These are phyloP conservation scores for Xylariaceae sp. DNA, from an alignment of 2,329 filamentous ascomycete genomes.

Conservation along the genomic window DNA sequence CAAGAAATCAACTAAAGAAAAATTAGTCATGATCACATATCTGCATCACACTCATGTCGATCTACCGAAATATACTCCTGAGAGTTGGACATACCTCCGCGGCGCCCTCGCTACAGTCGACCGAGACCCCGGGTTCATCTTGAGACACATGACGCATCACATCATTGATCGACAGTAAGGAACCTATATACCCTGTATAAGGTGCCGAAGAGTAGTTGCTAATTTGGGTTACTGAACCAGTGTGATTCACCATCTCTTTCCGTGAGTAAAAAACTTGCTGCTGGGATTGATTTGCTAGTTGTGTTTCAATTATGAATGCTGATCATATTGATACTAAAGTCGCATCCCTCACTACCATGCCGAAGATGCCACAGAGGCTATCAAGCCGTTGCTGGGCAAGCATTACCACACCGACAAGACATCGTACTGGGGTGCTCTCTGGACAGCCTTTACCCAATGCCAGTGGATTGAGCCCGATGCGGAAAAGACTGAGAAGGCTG, in stretches of 20 bases:
- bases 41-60: conserved; percentile 58
- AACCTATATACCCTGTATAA: not conserved
- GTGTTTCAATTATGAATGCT: not conserved
- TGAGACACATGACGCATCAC: conserved; percentile 59
- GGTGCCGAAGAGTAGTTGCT: not conserved
- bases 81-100: conserved; percentile 58
- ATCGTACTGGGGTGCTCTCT: conserved; percentile 43
- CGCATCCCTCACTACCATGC: conserved; percentile 59
- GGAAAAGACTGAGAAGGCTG: conserved; percentile 14
- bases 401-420: conserved; percentile 46
- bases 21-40: conserved; percentile 66
- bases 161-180: conserved; percentile 55
- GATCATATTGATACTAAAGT: conserved; percentile 20
- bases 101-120: conserved; percentile 60
- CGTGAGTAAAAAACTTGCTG: conserved; percentile 33
- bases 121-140: conserved; percentile 59
- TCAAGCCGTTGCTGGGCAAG: conserved; percentile 52
- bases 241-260: conserved; percentile 60
- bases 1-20: not conserved
- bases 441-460: conserved; percentile 43
- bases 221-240: not conserved
- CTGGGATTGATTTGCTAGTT: not conserved
- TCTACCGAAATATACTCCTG: conserved; percentile 49
- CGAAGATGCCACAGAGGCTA: conserved; percentile 54
- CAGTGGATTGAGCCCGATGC: conserved; percentile 44